A percentile compares a stretch with the other conserved stretches of the same genome.
phyloP scores from a whole-genome alignment of 2,329 filamentous ascomycete genomes.

The Epichloe uncinata region DNA sequence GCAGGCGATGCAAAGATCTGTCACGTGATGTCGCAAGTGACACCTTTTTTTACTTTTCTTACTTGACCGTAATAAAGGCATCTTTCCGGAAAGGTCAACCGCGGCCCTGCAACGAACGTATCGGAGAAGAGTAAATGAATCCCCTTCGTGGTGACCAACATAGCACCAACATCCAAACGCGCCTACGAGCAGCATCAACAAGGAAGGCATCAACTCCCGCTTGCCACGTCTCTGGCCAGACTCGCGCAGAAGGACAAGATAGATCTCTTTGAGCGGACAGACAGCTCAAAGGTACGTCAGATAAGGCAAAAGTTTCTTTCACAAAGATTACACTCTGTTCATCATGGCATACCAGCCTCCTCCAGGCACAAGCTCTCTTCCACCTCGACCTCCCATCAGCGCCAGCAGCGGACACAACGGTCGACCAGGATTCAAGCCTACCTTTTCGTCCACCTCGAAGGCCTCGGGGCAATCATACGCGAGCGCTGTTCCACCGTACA shows the following conservation, averaged over 20 bases:
- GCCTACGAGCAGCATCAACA: neutral
- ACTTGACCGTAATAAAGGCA: too few relatives aligned
- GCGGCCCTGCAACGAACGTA: too few relatives aligned
- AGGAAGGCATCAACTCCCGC: neutral
- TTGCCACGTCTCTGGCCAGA: neutral
- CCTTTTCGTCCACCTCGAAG: constrained; percentile 31
- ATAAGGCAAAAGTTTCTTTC: neutral
- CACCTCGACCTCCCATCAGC: constrained; percentile 60
- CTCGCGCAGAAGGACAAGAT: neutral
- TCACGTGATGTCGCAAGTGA: too few relatives aligned
- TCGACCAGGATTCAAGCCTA: constrained; percentile 31
- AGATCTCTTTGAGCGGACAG: constrained; percentile 21
- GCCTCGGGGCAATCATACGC: constrained; percentile 26
- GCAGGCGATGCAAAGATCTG: too few relatives aligned
- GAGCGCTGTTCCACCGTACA: constrained; percentile 14
- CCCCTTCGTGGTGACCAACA: neutral
- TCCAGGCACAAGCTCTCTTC: constrained; percentile 58
- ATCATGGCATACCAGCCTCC: constrained; percentile 79
- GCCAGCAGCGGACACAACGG: constrained; percentile 15
- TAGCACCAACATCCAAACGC: neutral
- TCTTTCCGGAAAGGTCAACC: too few relatives aligned
- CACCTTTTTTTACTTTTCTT: too few relatives aligned
- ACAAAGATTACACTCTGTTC: constrained; percentile 31
- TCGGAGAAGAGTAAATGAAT: too few relatives aligned
- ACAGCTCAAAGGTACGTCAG: constrained; percentile 39